Evolutionary conservation across 352 stramenopile genomes (phyloP).

Genomic region (Globisporangium parvum): DNA sequence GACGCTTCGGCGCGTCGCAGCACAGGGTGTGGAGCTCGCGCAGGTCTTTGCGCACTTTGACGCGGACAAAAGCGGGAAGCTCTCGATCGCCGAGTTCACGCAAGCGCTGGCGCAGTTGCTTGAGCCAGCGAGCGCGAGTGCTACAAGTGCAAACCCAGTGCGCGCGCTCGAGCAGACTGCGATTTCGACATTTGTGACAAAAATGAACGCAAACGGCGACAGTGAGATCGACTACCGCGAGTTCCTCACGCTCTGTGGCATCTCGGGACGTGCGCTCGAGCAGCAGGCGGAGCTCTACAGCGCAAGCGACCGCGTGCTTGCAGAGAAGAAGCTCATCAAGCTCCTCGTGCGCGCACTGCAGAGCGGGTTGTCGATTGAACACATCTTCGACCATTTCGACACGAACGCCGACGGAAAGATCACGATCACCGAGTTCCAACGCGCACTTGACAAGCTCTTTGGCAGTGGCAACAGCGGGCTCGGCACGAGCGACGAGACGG

Average conservation of each 20-base stretch:
- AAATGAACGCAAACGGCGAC: constrained; percentile 58
- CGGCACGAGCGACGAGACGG: constrained; percentile 23
- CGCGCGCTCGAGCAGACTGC: constrained; percentile 37
- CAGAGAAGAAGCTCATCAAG: constrained; percentile 61
- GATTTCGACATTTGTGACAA: constrained; percentile 32
- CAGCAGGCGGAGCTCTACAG: constrained; percentile 13
- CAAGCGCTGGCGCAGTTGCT: constrained; percentile 41
- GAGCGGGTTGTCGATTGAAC: constrained; percentile 35
- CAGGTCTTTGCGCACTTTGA: constrained; percentile 73
- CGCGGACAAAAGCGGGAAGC: constrained; percentile 41
- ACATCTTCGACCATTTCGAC: constrained; percentile 82
- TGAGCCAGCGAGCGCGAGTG: constrained; percentile 11
- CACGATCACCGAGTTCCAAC: constrained; percentile 48
- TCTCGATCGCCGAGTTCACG: constrained; percentile 54
- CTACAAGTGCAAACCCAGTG: constrained; percentile 12
- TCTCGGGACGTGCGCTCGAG: constrained; percentile 20
- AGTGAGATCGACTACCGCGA: constrained; percentile 60
- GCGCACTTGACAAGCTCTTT: constrained; percentile 46
- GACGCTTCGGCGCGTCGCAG: constrained; percentile 40
- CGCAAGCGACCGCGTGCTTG: constrained; percentile 9
- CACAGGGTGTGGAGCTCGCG: constrained; percentile 44
- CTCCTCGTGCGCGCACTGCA: constrained; percentile 42
- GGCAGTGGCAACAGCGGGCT: constrained; percentile 22
- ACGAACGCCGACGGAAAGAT: constrained; percentile 51
- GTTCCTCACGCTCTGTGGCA: constrained; percentile 51